Percentiles rank a stretch among this genome's conserved stretches.
These are phyloP conservation scores for Hypomontagnella monticulosa DNA, from an alignment of 495 filamentous ascomycete genomes.

Conservation along the genomic window DNA sequence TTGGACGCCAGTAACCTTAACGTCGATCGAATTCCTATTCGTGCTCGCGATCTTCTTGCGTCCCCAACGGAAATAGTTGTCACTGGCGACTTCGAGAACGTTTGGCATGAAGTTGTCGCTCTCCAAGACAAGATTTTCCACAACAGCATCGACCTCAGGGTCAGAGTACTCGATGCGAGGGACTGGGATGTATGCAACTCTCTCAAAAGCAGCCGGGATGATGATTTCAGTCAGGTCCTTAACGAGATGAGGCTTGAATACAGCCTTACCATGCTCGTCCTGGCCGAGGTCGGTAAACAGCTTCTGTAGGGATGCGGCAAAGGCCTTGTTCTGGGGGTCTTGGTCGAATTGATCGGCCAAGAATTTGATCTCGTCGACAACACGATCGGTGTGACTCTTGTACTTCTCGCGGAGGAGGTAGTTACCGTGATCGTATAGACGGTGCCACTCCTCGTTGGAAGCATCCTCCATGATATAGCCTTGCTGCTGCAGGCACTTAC, in stretches of 20 bases:
- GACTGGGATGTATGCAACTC: conserved; percentile 88
- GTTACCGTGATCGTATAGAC: conserved; percentile 84
- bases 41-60: conserved; percentile 80
- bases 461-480: conserved; percentile 89
- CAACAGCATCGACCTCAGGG: conserved; percentile 80
- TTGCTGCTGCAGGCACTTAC: conserved; percentile 85
- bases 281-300: conserved; percentile 89
- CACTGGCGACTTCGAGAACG: conserved; percentile 85
- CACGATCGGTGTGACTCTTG: conserved; percentile 83
- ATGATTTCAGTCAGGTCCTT: conserved; percentile 91
- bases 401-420: conserved; percentile 92
- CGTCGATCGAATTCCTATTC: conserved; percentile 81
- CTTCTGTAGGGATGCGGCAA: conserved; percentile 78
- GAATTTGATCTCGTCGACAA: conserved; percentile 91
- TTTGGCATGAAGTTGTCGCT: conserved; percentile 98
- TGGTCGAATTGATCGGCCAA: conserved; percentile 86
- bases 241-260: conserved; percentile 90
- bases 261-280: conserved; percentile 77
- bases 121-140: conserved; percentile 95
- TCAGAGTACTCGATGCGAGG: conserved; percentile 95
- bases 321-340: conserved; percentile 84
- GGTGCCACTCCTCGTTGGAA: conserved; percentile 84
- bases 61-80: conserved; percentile 96
- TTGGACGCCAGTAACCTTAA: conserved; percentile 89
- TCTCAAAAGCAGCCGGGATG: conserved; percentile 84